Evolutionary conservation across 192 early-diverging fungal species (phyloP).

Genomic region (Coemansia sp.): DNA sequence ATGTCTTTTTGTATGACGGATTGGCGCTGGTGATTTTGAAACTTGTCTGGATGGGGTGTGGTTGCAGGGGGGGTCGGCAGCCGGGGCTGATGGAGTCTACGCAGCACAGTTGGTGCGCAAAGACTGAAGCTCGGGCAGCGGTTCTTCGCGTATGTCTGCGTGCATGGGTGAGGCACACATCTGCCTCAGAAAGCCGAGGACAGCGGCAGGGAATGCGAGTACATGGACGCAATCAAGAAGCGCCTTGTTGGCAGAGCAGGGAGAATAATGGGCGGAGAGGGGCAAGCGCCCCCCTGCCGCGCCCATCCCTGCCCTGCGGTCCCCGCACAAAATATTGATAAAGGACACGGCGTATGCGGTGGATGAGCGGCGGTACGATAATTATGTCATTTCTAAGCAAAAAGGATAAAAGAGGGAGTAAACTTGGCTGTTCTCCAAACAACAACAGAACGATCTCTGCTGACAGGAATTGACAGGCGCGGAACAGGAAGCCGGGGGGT

Average conservation of each 20-base stretch:
- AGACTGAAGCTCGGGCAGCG: not conserved
- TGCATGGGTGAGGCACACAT: not conserved
- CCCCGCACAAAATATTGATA: constrained; percentile 5
- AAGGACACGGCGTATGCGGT: constrained; percentile 4
- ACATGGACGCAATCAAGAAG: not conserved
- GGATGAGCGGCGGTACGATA: constrained; percentile 11
- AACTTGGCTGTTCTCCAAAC: constrained; percentile 16
- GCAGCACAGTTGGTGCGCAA: not conserved
- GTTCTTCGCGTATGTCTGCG: not conserved
- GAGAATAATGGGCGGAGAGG: not conserved
- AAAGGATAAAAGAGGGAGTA: constrained; percentile 4
- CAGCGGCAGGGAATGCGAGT: not conserved
- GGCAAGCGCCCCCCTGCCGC: not conserved
- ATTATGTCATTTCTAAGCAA: constrained; percentile 34
- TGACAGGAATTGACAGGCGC: constrained; percentile 5
- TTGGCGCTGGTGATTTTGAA: constrained; percentile 3
- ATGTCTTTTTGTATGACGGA: not conserved
- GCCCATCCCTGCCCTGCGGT: constrained; percentile 2
- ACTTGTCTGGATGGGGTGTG: constrained; percentile 2
- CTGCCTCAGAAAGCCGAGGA: not conserved
- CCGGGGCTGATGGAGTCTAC: not conserved
- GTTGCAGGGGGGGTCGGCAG: not conserved
- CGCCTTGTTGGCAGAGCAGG: not conserved
- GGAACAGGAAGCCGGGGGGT: constrained; percentile 4
- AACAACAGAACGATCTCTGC: constrained; percentile 17